phyloP scores from a whole-genome alignment of 495 filamentous ascomycete species.

The Podospora comata region DNA sequence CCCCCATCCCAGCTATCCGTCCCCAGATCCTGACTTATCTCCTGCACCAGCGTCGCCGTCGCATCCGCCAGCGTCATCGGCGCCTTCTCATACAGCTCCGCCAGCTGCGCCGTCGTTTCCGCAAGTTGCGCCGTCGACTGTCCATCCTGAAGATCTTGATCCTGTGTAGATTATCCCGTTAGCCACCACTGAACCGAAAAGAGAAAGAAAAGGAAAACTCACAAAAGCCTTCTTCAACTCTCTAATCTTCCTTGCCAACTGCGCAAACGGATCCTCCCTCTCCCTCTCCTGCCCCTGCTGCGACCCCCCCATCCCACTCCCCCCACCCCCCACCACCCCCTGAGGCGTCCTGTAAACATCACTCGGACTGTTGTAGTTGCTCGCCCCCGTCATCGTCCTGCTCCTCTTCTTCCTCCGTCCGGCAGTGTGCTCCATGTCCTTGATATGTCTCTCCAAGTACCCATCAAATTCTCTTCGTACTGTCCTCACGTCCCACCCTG shows the following conservation, averaged over 20 bases:
- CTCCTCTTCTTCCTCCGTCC: slow-evolving; percentile 10
- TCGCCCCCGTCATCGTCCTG: slow-evolving; percentile 1
- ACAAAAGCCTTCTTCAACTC: slow-evolving; percentile 14
- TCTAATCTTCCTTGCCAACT: slow-evolving; percentile 22
- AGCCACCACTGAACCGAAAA: no score
- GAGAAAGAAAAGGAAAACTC: neutral
- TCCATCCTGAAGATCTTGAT: slow-evolving; percentile 17
- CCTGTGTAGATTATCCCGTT: neutral
- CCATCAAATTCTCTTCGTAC: slow-evolving; percentile 21
- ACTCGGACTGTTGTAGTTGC: slow-evolving; percentile 5
- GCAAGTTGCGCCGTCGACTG: slow-evolving; percentile 11
- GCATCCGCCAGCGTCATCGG: slow-evolving; percentile 22
- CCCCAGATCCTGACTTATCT: slow-evolving; percentile 20
- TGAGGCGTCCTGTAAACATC: neutral
- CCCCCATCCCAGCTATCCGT: slow-evolving; percentile 21
- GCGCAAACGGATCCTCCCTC: slow-evolving; percentile 17
- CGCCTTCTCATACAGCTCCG: slow-evolving; percentile 10
- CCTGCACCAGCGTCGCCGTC: slow-evolving; percentile 22
- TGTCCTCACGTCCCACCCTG: slow-evolving; percentile 26
- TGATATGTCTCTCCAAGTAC: slow-evolving; percentile 21
- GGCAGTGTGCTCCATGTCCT: slow-evolving; percentile 24
- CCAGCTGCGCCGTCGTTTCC: slow-evolving; percentile 5
- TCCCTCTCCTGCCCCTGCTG: slow-evolving; percentile 9
- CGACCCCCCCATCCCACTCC: neutral
- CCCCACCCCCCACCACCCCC: neutral